Evolutionary conservation across 257 asterid genomes (phyloP).

Genomic region (Verbena officinalis): DNA sequence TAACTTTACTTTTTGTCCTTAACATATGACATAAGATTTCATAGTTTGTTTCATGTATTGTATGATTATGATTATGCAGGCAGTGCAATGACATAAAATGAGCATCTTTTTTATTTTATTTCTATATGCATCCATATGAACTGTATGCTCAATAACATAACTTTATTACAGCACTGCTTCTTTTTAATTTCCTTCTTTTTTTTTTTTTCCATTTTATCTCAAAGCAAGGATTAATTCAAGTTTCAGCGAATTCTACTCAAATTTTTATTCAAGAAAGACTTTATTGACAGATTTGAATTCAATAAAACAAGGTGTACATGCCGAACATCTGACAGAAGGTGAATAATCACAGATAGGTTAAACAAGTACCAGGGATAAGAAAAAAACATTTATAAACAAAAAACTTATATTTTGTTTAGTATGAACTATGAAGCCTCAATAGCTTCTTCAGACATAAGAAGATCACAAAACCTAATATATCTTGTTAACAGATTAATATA

Average conservation of each 20-base stretch:
- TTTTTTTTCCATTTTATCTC: no score
- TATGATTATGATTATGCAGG: neutral
- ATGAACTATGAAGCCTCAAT: neutral
- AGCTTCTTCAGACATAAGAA: conserved; percentile 9
- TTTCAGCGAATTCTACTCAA: no score
- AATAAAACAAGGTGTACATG: no score
- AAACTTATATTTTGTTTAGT: neutral
- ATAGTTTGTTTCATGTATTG: conserved; percentile 1
- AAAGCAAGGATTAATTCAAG: no score
- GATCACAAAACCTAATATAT: neutral
- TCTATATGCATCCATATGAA: neutral
- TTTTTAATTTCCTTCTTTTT: no score
- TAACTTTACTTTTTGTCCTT: neutral
- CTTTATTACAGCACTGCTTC: no score
- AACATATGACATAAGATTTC: conserved; percentile 15
- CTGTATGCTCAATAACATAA: neutral
- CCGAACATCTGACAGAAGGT: no score
- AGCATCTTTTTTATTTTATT: neutral
- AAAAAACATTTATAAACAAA: neutral
- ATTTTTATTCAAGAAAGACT: no score
- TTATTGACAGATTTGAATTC: no score
- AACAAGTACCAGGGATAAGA: neutral
- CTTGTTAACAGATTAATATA: conserved; percentile 15
- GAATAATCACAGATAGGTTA: no score
- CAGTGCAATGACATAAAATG: conserved; percentile 7